Conservation (phyloP, 345 rosid species). For the Boechera retrofracta region DNA sequence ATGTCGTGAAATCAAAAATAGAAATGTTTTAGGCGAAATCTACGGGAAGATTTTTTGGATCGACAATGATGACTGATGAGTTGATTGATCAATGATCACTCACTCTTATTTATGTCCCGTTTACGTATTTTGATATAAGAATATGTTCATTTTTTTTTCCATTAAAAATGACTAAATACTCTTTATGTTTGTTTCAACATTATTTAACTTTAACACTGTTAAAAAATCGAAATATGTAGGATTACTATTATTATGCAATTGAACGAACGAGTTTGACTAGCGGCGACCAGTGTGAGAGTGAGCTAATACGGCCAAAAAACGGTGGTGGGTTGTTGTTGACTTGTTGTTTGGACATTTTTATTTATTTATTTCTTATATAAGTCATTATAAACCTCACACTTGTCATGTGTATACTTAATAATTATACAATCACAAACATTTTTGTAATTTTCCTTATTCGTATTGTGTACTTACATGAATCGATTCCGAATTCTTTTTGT, state of each 20-base stretch:
- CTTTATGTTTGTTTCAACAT: neutral
- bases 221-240: neutral
- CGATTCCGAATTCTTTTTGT: neutral
- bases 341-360: neutral
- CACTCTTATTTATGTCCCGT: neutral
- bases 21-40: slow-evolving; percentile 40
- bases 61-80: slow-evolving; percentile 12
- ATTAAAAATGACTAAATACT: too few species aligned
- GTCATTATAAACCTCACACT: neutral
- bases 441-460: neutral
- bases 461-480: neutral
- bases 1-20: neutral
- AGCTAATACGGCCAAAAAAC: slow-evolving; percentile 40
- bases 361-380: too few species aligned
- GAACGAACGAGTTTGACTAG: slow-evolving; percentile 23
- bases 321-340: slow-evolving; percentile 47
- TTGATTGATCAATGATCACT: neutral
- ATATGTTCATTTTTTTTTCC: too few species aligned
- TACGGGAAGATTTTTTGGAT: slow-evolving; percentile 34
- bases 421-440: neutral
- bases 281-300: slow-evolving; percentile 31
- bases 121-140: neutral
- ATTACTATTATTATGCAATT: neutral
- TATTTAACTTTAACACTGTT: neutral
- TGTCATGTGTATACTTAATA: slow-evolving; percentile 10